Percentiles rank a stretch among this genome's conserved stretches.
Conservation (phyloP, 2,329 filamentous ascomycete genomes). For the Arthrinium phaeospermum region DNA sequence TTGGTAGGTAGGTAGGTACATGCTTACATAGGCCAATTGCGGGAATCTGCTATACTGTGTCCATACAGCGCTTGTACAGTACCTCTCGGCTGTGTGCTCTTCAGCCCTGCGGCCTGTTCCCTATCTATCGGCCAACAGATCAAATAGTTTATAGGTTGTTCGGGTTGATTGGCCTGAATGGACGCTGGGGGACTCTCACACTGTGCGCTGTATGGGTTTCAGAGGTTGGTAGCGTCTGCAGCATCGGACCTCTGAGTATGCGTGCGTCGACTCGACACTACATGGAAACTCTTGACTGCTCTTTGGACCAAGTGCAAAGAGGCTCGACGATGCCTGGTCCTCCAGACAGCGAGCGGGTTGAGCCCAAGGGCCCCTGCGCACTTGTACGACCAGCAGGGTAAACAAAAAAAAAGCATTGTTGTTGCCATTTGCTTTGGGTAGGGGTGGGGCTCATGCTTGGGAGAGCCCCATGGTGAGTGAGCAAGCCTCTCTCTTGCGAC, state of each 20-base stretch:
- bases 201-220: neutral
- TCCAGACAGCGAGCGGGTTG: neutral
- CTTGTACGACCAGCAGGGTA: neutral
- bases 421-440: constrained; percentile 8
- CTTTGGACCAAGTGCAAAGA: no score
- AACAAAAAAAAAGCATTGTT: neutral
- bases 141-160: no score
- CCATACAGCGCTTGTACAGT: neutral
- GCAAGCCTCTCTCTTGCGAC: neutral
- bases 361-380: neutral
- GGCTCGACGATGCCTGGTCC: neutral
- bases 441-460: neutral
- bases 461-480: neutral
- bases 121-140: neutral
- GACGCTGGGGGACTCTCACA: neutral
- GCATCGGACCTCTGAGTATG: neutral
- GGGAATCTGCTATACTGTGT: neutral
- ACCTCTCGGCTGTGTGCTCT: no score
- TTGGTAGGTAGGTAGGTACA: neutral
- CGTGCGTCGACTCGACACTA: neutral
- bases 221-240: neutral
- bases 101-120: neutral
- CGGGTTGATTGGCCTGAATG: neutral
- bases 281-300: neutral
- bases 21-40: neutral